phyloP scores from a whole-genome alignment of 306 rosid species.

The Medicago arabica region DNA sequence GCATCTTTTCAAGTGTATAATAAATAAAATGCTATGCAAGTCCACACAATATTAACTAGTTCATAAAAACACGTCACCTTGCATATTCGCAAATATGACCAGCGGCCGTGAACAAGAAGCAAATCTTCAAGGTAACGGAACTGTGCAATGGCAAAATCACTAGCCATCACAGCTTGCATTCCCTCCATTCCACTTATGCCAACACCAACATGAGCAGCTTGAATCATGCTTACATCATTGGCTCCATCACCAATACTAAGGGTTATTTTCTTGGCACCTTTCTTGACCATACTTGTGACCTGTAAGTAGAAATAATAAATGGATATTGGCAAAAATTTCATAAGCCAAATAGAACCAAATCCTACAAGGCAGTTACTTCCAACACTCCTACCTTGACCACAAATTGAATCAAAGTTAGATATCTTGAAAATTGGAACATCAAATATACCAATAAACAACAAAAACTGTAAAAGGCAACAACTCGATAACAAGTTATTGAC shows the following conservation, averaged over 20 bases:
- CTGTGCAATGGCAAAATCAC: constrained; percentile 98
- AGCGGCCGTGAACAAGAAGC: constrained; percentile 98
- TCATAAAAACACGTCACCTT: constrained; percentile 61
- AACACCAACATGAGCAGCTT: constrained; percentile 98
- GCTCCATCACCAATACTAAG: constrained; percentile 99
- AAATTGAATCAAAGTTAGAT: constrained; percentile 32
- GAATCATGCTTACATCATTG: constrained; percentile 99
- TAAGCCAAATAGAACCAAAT: constrained; percentile 16
- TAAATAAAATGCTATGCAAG: constrained; percentile 10
- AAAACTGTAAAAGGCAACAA: constrained; percentile 11
- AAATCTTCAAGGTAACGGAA: constrained; percentile 94
- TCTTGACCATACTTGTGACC: constrained; percentile 96
- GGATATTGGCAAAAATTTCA: constrained; percentile 29
- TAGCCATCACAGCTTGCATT: constrained; percentile 99
- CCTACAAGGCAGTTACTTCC: constrained; percentile 21
- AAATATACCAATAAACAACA: constrained; percentile 15
- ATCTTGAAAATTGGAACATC: constrained; percentile 28
- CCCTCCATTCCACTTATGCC: constrained; percentile 99
- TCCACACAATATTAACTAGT: constrained; percentile 3
- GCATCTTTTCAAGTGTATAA: constrained; percentile 32
- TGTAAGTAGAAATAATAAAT: constrained; percentile 46
- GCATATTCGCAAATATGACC: constrained; percentile 98
- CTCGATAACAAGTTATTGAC: constrained; percentile 16
- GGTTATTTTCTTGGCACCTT: constrained; percentile 88
- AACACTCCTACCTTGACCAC: constrained; percentile 21